A percentile compares a stretch with the other conserved stretches of the same genome.
Conservation (phyloP, 2,329 filamentous ascomycete genomes). For the Lasiodiplodia citricola region DNA sequence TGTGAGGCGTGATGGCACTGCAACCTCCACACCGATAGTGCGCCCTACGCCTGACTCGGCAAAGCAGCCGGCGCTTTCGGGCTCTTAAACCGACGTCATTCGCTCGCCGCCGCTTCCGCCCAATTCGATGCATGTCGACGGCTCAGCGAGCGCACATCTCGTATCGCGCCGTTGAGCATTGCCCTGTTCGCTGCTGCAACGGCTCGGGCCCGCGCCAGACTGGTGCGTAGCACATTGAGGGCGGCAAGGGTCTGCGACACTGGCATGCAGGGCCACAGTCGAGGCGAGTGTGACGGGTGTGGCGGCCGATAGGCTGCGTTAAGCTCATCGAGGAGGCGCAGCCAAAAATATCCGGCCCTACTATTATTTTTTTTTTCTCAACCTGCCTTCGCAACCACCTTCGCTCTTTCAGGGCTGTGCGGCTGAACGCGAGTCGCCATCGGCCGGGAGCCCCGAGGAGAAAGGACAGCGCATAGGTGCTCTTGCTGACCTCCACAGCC, state of each 20-base stretch:
- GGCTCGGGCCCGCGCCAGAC: constrained; percentile 3
- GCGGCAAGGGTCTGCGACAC: constrained; percentile 17
- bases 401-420: neutral
- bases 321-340: constrained; percentile 18
- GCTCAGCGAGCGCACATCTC: neutral
- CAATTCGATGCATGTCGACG: constrained; percentile 2
- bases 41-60: constrained; percentile 13
- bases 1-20: constrained; percentile 21
- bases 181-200: neutral
- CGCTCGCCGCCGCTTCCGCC: neutral
- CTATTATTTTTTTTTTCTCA: neutral
- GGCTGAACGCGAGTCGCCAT: neutral
- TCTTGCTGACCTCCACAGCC: neutral
- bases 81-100: constrained; percentile 20
- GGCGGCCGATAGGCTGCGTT: constrained; percentile 20
- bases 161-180: constrained; percentile 1
- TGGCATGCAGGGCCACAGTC: constrained; percentile 11
- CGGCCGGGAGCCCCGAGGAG: neutral
- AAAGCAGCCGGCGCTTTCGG: constrained; percentile 13
- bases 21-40: constrained; percentile 2
- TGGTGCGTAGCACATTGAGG: neutral
- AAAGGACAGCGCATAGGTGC: neutral
- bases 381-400: neutral
- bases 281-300: constrained; percentile 21
- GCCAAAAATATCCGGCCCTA: constrained; percentile 16